Percentiles rank a stretch among this genome's conserved stretches.
Evolutionary conservation across 2,329 filamentous ascomycete genomes (phyloP).

Genomic region (Coleophoma crateriformis): DNA sequence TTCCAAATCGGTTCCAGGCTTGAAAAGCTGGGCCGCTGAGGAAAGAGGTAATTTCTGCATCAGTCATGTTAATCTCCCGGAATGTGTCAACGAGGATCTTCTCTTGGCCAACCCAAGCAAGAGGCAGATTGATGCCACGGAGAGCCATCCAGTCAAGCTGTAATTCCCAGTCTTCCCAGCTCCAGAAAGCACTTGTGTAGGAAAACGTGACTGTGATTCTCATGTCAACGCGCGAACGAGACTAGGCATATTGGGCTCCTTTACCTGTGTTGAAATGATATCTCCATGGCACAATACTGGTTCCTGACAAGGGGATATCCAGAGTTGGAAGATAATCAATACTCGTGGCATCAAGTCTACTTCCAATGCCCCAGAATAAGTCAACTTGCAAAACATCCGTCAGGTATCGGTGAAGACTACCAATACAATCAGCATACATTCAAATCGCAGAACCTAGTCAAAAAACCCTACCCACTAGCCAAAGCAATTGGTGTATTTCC

Average conservation of each 20-base stretch:
- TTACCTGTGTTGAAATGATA: slow-evolving; percentile 47
- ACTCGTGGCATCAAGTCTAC: slow-evolving; percentile 27
- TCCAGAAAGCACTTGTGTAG: slow-evolving; percentile 44
- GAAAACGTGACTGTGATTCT: slow-evolving; percentile 39
- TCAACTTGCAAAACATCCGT: slow-evolving; percentile 35
- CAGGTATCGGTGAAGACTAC: slow-evolving; percentile 35
- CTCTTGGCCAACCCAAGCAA: slow-evolving; percentile 46
- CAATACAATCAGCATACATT: background rate
- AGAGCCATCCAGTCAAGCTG: slow-evolving; percentile 47
- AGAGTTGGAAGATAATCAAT: slow-evolving; percentile 24
- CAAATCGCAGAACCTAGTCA: background rate
- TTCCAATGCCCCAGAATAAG: slow-evolving; percentile 41
- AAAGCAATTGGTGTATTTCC: slow-evolving; percentile 29
- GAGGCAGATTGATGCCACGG: slow-evolving; percentile 43
- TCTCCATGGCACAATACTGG: slow-evolving; percentile 36
- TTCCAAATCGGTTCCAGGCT: slow-evolving; percentile 49
- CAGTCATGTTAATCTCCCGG: slow-evolving; percentile 35
- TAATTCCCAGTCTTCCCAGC: slow-evolving; percentile 47
- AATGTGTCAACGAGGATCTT: slow-evolving; percentile 44
- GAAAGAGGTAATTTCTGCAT: slow-evolving; percentile 38
- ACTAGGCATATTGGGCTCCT: background rate
- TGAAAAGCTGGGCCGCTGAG: slow-evolving; percentile 45
- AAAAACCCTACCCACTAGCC: slow-evolving; percentile 23
- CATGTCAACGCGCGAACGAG: background rate
- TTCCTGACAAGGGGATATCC: slow-evolving; percentile 29